phyloP scores from a whole-genome alignment of 164 flowering plant species.

The Akebia trifoliata region DNA sequence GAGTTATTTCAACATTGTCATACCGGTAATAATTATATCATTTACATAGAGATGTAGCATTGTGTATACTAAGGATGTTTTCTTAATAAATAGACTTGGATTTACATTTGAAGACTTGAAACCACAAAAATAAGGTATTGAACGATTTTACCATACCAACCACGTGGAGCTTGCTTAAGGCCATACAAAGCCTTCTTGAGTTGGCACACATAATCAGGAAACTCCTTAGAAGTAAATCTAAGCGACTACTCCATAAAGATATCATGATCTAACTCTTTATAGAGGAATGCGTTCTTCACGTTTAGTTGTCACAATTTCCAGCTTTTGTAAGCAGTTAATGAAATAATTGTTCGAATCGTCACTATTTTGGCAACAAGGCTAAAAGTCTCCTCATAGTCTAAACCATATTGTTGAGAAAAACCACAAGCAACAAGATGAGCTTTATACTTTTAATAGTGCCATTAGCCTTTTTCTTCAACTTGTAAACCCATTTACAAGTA shows the following conservation, averaged over 20 bases:
- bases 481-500: constrained; percentile 7
- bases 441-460: constrained; percentile 6
- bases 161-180: background rate
- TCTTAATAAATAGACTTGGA: background rate
- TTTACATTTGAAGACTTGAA: background rate
- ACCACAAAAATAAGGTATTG: background rate
- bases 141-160: background rate
- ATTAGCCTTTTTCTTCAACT: constrained; percentile 4
- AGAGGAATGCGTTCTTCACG: background rate
- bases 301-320: background rate
- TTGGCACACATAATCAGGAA: background rate
- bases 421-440: constrained; percentile 5
- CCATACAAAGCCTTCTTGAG: background rate
- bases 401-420: constrained; percentile 2
- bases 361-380: constrained; percentile 9
- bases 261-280: background rate
- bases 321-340: constrained; percentile 2
- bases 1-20: constrained; percentile 1
- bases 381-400: constrained; percentile 8
- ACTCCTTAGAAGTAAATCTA: background rate
- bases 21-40: constrained; percentile 1
- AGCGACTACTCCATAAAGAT: constrained; percentile 1
- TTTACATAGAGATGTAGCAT: constrained; percentile 6
- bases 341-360: background rate
- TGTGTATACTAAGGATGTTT: background rate